Evolutionary conservation across 2,329 filamentous ascomycete genomes (phyloP).

Genomic region (Botryotinia calthae): DNA sequence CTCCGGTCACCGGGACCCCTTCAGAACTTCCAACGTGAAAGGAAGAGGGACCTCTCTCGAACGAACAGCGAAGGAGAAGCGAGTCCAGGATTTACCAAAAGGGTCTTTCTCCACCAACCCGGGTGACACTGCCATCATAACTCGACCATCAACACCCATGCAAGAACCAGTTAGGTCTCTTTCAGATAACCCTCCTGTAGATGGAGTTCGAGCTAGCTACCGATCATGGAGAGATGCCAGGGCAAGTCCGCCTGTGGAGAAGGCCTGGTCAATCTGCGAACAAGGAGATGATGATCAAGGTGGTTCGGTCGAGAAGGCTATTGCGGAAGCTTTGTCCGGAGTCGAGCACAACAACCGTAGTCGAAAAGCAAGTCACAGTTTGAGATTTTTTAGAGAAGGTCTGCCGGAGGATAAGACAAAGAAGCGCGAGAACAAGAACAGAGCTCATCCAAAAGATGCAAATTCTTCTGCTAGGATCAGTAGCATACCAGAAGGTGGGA

Average conservation of each 20-base stretch:
- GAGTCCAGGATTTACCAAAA: conserved; percentile 38
- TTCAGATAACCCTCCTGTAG: conserved; percentile 33
- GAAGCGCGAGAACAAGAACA: conserved; percentile 47
- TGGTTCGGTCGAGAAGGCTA: conserved; percentile 63
- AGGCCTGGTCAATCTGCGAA: conserved; percentile 63
- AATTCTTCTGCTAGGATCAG: conserved; percentile 4
- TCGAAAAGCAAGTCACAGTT: conserved; percentile 64
- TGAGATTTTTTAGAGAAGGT: conserved; percentile 66
- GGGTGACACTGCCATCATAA: conserved; percentile 39
- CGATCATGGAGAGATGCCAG: conserved; percentile 38
- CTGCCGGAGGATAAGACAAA: conserved; percentile 58
- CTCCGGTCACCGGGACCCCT: conserved; percentile 40
- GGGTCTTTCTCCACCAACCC: conserved; percentile 35
- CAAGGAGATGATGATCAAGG: conserved; percentile 52
- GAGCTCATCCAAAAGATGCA: conserved; percentile 37
- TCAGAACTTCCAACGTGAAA: conserved; percentile 31
- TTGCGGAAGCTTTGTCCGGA: conserved; percentile 59
- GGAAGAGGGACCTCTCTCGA: conserved; percentile 44
- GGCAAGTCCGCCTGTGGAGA: conserved; percentile 45
- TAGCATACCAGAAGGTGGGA: conserved; percentile 11
- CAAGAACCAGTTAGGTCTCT: conserved; percentile 27
- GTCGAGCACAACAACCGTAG: conserved; percentile 63
- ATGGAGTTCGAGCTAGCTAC: conserved; percentile 37
- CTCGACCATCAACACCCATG: conserved; percentile 29
- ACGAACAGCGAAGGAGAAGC: conserved; percentile 45